phyloP scores from a whole-genome alignment of 1,284 basidiomycete genomes.

The Ganoderma boninense region DNA sequence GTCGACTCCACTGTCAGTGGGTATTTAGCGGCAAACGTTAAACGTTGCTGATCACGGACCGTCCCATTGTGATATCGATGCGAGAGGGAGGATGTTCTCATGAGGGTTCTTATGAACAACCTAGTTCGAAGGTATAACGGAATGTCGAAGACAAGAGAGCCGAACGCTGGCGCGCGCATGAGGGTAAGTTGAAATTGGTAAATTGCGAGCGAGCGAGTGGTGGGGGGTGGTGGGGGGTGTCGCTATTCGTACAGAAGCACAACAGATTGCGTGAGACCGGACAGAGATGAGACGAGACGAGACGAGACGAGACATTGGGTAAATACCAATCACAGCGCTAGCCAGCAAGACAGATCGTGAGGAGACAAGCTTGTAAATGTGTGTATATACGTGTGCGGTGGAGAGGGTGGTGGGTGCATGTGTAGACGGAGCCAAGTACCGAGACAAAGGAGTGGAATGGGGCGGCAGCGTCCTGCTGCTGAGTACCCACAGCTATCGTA shows the following conservation, averaged over 20 bases:
- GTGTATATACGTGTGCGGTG: background rate
- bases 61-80: background rate
- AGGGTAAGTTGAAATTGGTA: background rate
- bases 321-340: background rate
- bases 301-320: slow-evolving; percentile 3
- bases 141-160: background rate
- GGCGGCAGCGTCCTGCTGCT: background rate
- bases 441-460: slow-evolving; percentile 5
- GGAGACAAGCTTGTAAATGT: background rate
- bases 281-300: background rate
- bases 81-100: background rate
- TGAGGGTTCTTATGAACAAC: background rate
- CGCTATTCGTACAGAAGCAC: slow-evolving; percentile 7
- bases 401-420: background rate
- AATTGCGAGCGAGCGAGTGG: background rate
- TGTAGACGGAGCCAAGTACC: background rate
- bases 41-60: background rate
- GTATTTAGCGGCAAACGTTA: too few relatives aligned
- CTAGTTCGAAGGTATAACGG: background rate
- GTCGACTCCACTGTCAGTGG: too few relatives aligned
- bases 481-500: slow-evolving; percentile 10
- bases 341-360: background rate
- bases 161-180: background rate
- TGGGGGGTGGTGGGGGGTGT: background rate
- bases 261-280: background rate